phyloP scores from a whole-genome alignment of 345 rosid genomes.

The Salix viminalis region DNA sequence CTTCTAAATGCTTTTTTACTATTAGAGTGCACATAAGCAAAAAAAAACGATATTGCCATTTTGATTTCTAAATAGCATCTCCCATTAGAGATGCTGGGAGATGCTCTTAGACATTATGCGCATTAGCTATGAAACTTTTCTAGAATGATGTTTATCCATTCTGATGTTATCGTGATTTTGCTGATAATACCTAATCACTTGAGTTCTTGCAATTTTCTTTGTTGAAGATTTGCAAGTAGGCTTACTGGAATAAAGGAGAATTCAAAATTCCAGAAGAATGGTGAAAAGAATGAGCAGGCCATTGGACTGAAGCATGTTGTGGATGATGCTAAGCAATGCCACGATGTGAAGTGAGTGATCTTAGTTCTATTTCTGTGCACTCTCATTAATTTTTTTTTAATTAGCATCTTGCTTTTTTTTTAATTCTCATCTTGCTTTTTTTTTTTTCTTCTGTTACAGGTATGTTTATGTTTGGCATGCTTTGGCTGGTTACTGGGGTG shows the following conservation, averaged over 20 bases:
- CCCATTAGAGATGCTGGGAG: too few species aligned
- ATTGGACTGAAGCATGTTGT: conserved; percentile 72
- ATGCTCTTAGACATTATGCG: not conserved
- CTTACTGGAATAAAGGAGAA: conserved; percentile 92
- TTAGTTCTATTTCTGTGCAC: not conserved
- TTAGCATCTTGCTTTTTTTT: not conserved
- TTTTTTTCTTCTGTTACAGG: conserved; percentile 19
- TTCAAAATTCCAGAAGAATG: conserved; percentile 66
- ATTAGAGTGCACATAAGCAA: too few species aligned
- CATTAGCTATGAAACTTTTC: not conserved
- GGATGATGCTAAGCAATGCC: conserved; percentile 70
- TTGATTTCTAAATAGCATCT: too few species aligned
- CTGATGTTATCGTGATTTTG: not conserved
- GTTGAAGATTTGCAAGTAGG: conserved; percentile 78
- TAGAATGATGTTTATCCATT: not conserved
- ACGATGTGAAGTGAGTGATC: conserved; percentile 70
- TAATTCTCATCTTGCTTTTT: not conserved
- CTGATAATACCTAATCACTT: not conserved
- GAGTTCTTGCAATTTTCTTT: not conserved
- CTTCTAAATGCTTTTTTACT: too few species aligned
- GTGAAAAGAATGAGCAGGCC: conserved; percentile 39
- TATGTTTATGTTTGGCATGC: conserved; percentile 96
- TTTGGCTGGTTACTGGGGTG: conserved; percentile 98
- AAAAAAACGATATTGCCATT: too few species aligned
- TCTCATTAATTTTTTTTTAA: not conserved